A percentile compares a stretch with the other conserved stretches of the same genome.
phyloP scores from a whole-genome alignment of 805 yeast species.

The Myxozyma geophila region DNA sequence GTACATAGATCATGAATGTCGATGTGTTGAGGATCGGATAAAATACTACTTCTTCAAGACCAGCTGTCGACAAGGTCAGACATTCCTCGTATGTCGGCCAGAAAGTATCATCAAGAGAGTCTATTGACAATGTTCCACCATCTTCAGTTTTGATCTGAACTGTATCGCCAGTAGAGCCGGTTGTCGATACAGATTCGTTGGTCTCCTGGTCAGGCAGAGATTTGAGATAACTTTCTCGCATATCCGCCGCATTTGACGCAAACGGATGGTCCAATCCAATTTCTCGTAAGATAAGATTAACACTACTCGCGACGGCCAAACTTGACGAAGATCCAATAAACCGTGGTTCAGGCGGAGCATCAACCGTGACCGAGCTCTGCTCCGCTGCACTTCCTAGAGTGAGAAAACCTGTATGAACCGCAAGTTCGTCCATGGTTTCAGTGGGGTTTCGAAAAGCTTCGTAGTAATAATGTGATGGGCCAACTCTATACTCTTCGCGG shows the following conservation, averaged over 20 bases:
- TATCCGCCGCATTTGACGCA: conserved; percentile 13
- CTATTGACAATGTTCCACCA: neutral
- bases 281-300: conserved; percentile 16
- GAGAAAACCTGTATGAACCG: conserved; percentile 29
- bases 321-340: conserved; percentile 33
- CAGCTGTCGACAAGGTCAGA: conserved; percentile 1
- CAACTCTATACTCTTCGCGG: conserved; percentile 19
- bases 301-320: conserved; percentile 22
- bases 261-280: conserved; percentile 16
- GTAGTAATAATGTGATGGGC: conserved; percentile 34
- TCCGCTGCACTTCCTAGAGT: conserved; percentile 34
- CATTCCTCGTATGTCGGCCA: conserved; percentile 30
- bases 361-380: conserved; percentile 21
- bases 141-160: conserved; percentile 2
- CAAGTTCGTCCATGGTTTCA: conserved; percentile 31
- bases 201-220: neutral
- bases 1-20: conserved; percentile 24
- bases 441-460: conserved; percentile 34
- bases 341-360: conserved; percentile 33
- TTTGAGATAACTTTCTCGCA: conserved; percentile 16
- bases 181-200: neutral
- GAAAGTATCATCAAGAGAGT: conserved; percentile 6
- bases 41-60: conserved; percentile 27
- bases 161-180: neutral
- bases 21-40: conserved; percentile 22